phyloP scores from a whole-genome alignment of 1,284 basidiomycete species.

The Paramarasmius palmivorus region DNA sequence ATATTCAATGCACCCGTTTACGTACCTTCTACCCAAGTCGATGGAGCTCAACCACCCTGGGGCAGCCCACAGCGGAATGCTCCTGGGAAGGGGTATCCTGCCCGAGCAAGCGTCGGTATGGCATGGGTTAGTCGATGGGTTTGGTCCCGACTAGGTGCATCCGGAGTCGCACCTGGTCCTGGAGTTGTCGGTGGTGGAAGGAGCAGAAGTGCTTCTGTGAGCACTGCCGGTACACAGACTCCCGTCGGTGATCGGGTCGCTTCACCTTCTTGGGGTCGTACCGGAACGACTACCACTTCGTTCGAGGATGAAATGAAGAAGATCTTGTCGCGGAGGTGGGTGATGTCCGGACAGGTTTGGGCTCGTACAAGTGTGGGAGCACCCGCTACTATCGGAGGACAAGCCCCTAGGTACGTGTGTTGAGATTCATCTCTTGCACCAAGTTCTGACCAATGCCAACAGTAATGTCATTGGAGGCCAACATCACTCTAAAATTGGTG shows the following conservation, averaged over 20 bases:
- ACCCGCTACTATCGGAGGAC: constrained; percentile 17
- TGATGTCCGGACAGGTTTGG: constrained; percentile 53
- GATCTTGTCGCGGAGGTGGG: constrained; percentile 71
- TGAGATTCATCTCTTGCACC: not conserved
- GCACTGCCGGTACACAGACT: constrained; percentile 19
- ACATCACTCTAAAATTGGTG: constrained; percentile 1
- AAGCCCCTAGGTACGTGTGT: not conserved
- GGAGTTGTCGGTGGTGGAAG: not conserved
- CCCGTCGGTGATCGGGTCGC: not conserved
- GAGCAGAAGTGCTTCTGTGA: constrained; percentile 3
- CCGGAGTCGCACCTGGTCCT: not conserved
- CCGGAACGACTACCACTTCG: constrained; percentile 28
- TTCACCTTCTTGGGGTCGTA: constrained; percentile 18
- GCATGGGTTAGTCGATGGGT: constrained; percentile 81
- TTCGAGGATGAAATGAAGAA: constrained; percentile 79
- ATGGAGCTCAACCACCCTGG: constrained; percentile 59
- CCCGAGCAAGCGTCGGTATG: constrained; percentile 66
- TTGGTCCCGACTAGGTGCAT: constrained; percentile 44
- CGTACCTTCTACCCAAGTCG: constrained; percentile 70
- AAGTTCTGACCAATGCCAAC: too few relatives aligned
- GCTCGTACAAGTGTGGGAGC: constrained; percentile 54
- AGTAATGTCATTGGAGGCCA: constrained; percentile 2
- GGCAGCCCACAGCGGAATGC: constrained; percentile 69
- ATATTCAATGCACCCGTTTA: constrained; percentile 77
- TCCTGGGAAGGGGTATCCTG: constrained; percentile 64